Evolutionary conservation across 106 monocot genomes (phyloP).

Genomic region (Amphibolis antarctica): DNA sequence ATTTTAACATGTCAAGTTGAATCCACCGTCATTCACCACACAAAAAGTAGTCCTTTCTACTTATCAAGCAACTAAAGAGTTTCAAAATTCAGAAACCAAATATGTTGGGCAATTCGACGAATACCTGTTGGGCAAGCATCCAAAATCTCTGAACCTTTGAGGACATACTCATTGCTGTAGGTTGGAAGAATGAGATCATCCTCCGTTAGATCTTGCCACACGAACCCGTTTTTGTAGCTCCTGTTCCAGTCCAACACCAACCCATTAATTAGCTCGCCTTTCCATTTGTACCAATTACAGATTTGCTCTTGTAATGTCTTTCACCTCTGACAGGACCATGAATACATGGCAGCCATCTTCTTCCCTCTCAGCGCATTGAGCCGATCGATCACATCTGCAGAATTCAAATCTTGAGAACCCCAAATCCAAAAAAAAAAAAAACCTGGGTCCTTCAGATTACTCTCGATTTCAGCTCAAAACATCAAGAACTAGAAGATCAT

Average conservation of each 20-base stretch:
- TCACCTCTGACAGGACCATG: conserved; percentile 97
- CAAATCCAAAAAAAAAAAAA: conserved; percentile 2
- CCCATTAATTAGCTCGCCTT: neutral
- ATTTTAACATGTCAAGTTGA: neutral
- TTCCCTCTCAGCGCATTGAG: conserved; percentile 63
- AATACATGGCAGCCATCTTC: conserved; percentile 65
- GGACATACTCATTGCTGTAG: conserved; percentile 54
- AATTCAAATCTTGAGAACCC: neutral
- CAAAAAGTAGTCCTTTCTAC: neutral
- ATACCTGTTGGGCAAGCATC: conserved; percentile 45
- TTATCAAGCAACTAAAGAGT: neutral
- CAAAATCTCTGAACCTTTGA: conserved; percentile 67
- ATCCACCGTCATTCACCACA: neutral
- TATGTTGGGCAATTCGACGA: neutral
- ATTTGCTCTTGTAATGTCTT: neutral
- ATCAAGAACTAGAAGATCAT: neutral
- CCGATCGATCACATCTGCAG: conserved; percentile 53
- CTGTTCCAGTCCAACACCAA: conserved; percentile 12
- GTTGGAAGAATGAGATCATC: conserved; percentile 57
- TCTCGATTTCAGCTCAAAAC: neutral
- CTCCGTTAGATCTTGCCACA: conserved; percentile 66
- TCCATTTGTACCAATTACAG: neutral
- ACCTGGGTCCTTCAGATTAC: neutral
- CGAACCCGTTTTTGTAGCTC: conserved; percentile 78
- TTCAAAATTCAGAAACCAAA: neutral